A percentile compares a stretch with the other conserved stretches of the same genome.
These are phyloP conservation scores for Hypoxylon sp. DNA, from an alignment of 2,329 filamentous ascomycete genomes.

Conservation along the genomic window DNA sequence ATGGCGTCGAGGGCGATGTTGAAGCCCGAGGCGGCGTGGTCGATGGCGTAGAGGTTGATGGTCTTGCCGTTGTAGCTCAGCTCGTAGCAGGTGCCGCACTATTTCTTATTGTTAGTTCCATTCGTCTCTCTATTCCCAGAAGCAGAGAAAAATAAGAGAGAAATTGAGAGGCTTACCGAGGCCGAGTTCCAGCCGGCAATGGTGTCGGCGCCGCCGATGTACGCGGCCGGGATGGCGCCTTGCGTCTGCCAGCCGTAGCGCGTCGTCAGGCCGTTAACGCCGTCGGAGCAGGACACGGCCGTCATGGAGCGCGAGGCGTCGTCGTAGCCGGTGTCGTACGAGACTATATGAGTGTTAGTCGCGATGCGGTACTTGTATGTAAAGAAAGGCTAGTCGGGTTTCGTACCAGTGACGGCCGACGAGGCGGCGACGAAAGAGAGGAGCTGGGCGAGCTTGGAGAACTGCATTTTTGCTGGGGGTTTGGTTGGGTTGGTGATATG, in stretches of 20 bases:
- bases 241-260: slow-evolving; percentile 66
- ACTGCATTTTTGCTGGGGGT: slow-evolving; percentile 41
- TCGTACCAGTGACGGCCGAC: slow-evolving; percentile 41
- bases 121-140: not conserved
- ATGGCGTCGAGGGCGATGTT: slow-evolving; percentile 66
- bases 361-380: no score
- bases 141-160: not conserved
- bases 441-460: slow-evolving; percentile 40
- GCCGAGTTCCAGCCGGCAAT: slow-evolving; percentile 65
- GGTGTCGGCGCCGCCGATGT: slow-evolving; percentile 62
- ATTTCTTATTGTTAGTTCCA: not conserved
- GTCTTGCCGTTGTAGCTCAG: slow-evolving; percentile 59
- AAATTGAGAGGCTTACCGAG: slow-evolving; percentile 41
- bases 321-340: slow-evolving; percentile 78
- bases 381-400: not conserved
- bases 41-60: slow-evolving; percentile 64
- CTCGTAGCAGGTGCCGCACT: slow-evolving; percentile 68
- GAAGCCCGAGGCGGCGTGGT: slow-evolving; percentile 59
- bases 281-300: slow-evolving; percentile 71
- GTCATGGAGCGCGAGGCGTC: slow-evolving; percentile 61
- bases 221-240: slow-evolving; percentile 61
- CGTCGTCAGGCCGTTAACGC: slow-evolving; percentile 70
- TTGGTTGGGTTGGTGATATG: not conserved
- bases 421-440: slow-evolving; percentile 41
- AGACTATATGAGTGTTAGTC: slow-evolving; percentile 56